A percentile compares a stretch with the other conserved stretches of the same genome.
These are phyloP conservation scores for Boletus subparvulus DNA, from an alignment of 768 basidiomycete species.

Conservation along the genomic window DNA sequence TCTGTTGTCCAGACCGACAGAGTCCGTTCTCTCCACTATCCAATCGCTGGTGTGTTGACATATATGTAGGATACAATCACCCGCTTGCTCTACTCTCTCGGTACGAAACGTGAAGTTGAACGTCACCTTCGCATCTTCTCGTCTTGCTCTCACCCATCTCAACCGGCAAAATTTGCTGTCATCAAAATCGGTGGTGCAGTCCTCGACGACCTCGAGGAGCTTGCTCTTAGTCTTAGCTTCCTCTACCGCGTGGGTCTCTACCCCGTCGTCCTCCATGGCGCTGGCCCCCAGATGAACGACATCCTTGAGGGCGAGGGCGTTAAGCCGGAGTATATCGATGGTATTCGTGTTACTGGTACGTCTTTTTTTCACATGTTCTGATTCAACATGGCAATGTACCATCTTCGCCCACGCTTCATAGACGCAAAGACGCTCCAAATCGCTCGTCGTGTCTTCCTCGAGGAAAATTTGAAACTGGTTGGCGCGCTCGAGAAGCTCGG, in stretches of 20 bases:
- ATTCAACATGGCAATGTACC: neutral
- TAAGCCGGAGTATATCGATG: slow-evolving; percentile 95
- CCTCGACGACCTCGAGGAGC: slow-evolving; percentile 86
- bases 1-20: slow-evolving; percentile 73
- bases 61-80: slow-evolving; percentile 86
- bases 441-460: slow-evolving; percentile 94
- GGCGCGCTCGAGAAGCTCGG: slow-evolving; percentile 91
- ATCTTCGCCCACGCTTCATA: slow-evolving; percentile 23
- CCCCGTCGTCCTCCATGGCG: slow-evolving; percentile 95
- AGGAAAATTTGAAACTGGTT: slow-evolving; percentile 95
- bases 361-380: slow-evolving; percentile 1
- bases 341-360: slow-evolving; percentile 93
- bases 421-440: slow-evolving; percentile 94
- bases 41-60: neutral
- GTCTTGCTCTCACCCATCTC: slow-evolving; percentile 83
- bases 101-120: slow-evolving; percentile 96
- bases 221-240: slow-evolving; percentile 94
- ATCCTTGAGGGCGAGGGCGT: slow-evolving; percentile 93
- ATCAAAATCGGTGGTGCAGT: slow-evolving; percentile 98
- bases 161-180: slow-evolving; percentile 94
- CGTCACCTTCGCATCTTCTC: slow-evolving; percentile 98
- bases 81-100: slow-evolving; percentile 93
- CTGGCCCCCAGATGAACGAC: slow-evolving; percentile 91
- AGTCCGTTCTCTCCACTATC: slow-evolving; percentile 40
- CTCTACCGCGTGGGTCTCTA: slow-evolving; percentile 97